Evolutionary conservation across 805 yeast species (phyloP), one percentile per base, ranked within the genome.

Genomic region (Saccharomycopsis malanga): DNA sequence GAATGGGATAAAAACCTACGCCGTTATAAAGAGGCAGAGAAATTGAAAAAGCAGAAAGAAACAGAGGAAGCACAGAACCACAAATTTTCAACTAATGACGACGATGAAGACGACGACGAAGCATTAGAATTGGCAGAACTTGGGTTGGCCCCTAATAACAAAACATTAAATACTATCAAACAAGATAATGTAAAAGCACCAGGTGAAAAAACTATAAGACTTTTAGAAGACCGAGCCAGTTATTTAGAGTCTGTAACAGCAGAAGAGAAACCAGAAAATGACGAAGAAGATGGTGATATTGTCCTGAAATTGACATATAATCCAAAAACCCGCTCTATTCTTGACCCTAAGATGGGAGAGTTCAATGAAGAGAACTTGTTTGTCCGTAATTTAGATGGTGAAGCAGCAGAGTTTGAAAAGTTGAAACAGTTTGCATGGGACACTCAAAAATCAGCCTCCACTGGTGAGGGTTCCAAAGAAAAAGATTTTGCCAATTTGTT

Each of bases 191-290:
- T 36, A 20, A 43, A 46, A 24, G 51, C 53, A 1, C 47, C 45
- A 22, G 54, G 49, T 24, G 72, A 59, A 63, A 65, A 58, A 46
- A 54, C 70, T 17, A 63, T 73, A 1, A 60, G 82, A 39, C 76
- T 77, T 32, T 52, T 79, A 38, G 71, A 70, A 42, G 82, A 77
- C 55, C 70, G 75, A 29, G 80, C 83, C 51, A 39, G 71, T 59
- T 65, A 76, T 67, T 46, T 65, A 53, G 60, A 72, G 61, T 57
- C 68, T 1, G 59, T 67, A 17, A 63, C 63, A 42, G 55, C 63
- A 0, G 64, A 65, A 5, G 42, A 39, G 25, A 29, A 30, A 20
- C 42, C 34, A 10, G 53, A 52, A 12, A 42, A 30, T 4, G 45
- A 37, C n/a, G 46, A 42, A 34, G 41, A 35, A 18, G 48, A 44